phyloP scores from a whole-genome alignment of 352 stramenopile species.

The Pythium biforme region DNA sequence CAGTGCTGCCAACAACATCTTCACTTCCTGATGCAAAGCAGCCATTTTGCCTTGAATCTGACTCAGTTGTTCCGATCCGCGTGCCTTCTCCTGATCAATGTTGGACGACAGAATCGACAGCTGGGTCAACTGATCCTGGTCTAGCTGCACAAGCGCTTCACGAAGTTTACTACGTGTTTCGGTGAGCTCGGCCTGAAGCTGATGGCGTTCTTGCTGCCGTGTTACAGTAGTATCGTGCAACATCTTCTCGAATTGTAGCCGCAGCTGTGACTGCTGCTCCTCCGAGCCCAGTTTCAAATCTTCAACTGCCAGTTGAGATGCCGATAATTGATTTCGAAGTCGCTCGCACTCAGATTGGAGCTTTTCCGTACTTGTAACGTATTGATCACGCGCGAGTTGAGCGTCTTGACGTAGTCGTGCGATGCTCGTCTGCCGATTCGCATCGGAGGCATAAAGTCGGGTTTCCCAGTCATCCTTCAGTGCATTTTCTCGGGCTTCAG shows the following conservation, averaged over 20 bases:
- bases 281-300: constrained; percentile 39
- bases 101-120: constrained; percentile 44
- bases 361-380: constrained; percentile 46
- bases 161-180: constrained; percentile 37
- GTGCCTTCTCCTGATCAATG: constrained; percentile 48
- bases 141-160: constrained; percentile 54
- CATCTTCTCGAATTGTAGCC: constrained; percentile 20
- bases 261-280: constrained; percentile 35
- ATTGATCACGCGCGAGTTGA: constrained; percentile 52
- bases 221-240: constrained; percentile 6
- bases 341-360: constrained; percentile 44
- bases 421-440: constrained; percentile 36
- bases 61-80: constrained; percentile 36
- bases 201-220: constrained; percentile 12
- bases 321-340: constrained; percentile 32
- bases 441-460: constrained; percentile 24
- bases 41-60: constrained; percentile 51
- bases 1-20: constrained; percentile 61
- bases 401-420: constrained; percentile 38
- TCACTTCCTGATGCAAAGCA: constrained; percentile 62
- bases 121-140: constrained; percentile 68
- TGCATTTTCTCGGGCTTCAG: constrained; percentile 26
- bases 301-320: constrained; percentile 31
- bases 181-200: constrained; percentile 37
- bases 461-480: constrained; percentile 35